Base-by-base conservation (phyloP, 1,284 basidiomycete species). In the Cutaneotrichosporon sp. region DNA sequence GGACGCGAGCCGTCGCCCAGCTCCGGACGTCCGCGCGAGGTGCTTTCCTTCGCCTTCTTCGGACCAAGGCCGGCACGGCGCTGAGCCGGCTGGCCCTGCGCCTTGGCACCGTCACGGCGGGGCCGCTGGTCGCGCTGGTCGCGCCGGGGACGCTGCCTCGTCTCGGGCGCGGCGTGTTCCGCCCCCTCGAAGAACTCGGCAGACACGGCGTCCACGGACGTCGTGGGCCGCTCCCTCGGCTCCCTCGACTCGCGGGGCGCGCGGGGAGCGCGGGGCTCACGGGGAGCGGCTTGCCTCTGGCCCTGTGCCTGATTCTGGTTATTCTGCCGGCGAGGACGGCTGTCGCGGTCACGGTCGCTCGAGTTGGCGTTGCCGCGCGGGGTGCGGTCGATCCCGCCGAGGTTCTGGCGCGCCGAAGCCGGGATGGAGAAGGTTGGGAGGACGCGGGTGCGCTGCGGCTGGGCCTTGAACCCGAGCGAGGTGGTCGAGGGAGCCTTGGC, bases 131-230 rank as follows among this genome's bases (percentile, higher is more conserved):
- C 27, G 35, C 16, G 39, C 41, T 33, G 26, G 10, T 31, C 14
- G 29, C 38, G 16, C 33, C 5, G 17, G 9, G 29, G 29, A 9
- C 42, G 22, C 17, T n/a, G n/a, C n/a, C n/a, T n/a, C n/a, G n/a
- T 12, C 19, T n/a, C 24, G 34, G n/a, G 6, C 4, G 29, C 11
- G 29, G 42, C 43, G 43, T 26, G 44, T 26, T 55, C 50, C 31
- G 50, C 17, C 26, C 46, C 46, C 46, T 56, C 54, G 32, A 56
- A 51, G 27, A 54, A 49, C 43, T 54, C 52, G 37, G 31, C 16
- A 12, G 54, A 46, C 14, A 52, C 42, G 9, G 44, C 43, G 32
- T 39, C n/a, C 17, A 29, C 12, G 16, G n/a, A 17, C 7, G 27
- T 4, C 9, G 11, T n/a, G 25, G 32, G 7, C 42, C 22, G 32